Conservation (phyloP, 768 basidiomycete species). For the Boletus sp. region DNA sequence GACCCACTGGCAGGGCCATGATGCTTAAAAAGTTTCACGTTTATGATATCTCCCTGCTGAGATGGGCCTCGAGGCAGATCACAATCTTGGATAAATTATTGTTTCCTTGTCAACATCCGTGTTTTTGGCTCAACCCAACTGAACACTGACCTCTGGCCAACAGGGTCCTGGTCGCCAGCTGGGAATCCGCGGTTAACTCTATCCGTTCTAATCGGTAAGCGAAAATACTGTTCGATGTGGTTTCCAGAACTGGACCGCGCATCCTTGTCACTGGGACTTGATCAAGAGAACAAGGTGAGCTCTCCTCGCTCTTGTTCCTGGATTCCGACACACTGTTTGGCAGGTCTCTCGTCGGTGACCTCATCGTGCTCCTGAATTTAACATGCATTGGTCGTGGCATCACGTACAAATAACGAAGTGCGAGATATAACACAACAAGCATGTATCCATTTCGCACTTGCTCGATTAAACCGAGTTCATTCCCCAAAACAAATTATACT, state of each 20-base stretch:
- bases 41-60: background rate
- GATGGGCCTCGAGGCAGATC: background rate
- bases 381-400: conserved; percentile 13
- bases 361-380: conserved; percentile 28
- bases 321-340: background rate
- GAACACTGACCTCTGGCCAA: background rate
- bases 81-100: conserved; percentile 13
- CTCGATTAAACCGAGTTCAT: conserved; percentile 15
- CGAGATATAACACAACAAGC: background rate
- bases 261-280: background rate
- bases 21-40: conserved; percentile 1
- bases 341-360: conserved; percentile 15
- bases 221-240: background rate
- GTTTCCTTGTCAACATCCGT: conserved; percentile 14
- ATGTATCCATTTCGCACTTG: conserved; percentile 15
- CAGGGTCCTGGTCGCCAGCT: conserved; percentile 4
- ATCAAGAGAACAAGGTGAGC: background rate
- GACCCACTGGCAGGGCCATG: background rate
- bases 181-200: background rate
- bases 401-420: conserved; percentile 28
- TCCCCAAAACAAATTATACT: conserved; percentile 16
- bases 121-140: conserved; percentile 5
- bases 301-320: conserved; percentile 1
- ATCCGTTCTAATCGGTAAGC: background rate
- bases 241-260: background rate